Base-by-base conservation (phyloP, 805 yeast genomes). In the Ogataea paradorogensis region DNA sequence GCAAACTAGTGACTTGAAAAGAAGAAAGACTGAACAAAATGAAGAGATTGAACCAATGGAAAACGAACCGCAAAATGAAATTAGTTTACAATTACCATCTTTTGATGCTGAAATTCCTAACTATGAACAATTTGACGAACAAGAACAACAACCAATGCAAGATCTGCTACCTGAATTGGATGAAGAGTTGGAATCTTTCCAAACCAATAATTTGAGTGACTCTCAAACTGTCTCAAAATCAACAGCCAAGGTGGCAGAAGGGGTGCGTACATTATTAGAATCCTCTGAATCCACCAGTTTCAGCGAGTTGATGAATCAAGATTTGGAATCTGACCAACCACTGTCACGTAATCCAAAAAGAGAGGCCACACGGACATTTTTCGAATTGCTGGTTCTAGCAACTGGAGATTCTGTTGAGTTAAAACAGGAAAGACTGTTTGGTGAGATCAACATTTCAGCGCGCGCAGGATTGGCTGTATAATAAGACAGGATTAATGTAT, bases 341-440 rank as follows among this genome's bases (percentile, higher is more conserved):
- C 50, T 70, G 24, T 62, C 74, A 2, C 43, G 36, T 2, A 65
- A 67, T 45, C 67, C 67, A 43, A 72, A 73, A 53, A 66, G 70
- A 48, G 81, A 82, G 51, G 86, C 88, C 15, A 78, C 87, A 2
- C 73, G 78, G 52, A 71, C 85, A 38, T 89, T 89, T 62, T 89
- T 88, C 53, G 95, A 89, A 58, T 59, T 89, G 57, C 68, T 89
- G 50, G 91, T 88, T 3, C 68, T 89, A 42, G 95, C 95, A 2
- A 82, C 93, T 5, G 70, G 78, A 31, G 89, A 83, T 50, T 81
- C 91, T 38, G 65, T 89, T 32, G 65, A 67, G 11, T 60, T 88
- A 29, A 62, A 75, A 26, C 95, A 87, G 63, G 68, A 70, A 7
- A 66, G 65, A 27, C 51, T 82, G 15, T 86, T 80, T 48, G 82